Evolutionary conservation across 1,284 basidiomycete genomes (phyloP), one percentile per base, ranked within the genome.

Genomic region (Trametes polyzona): DNA sequence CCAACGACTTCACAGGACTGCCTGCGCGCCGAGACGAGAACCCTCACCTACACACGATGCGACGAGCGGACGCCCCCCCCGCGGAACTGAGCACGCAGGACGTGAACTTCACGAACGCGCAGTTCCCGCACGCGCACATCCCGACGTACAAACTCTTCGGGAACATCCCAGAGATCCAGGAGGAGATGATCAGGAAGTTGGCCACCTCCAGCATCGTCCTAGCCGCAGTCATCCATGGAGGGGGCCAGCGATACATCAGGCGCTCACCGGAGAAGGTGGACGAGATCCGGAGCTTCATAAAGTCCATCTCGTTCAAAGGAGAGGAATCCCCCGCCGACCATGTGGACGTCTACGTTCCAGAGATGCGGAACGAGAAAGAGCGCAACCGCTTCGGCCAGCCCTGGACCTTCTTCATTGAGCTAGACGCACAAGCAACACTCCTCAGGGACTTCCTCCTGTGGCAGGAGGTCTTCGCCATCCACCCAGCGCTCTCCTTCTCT

Each of bases 361-460:
- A 43, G 24, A 52, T 52, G 41, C 14, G 17, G 2, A 29, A 36
- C 40, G 21, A n/a, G 23, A 27, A 33, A 30, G 41, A 52, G 19
- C 33, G 40, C 9, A 56, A 56, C 42, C 40, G 29, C 17, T 56
- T 56, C 33, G 54, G 40, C 2, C 47, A 56, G 41, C 54, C 54
- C 9, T 50, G 47, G 47, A 46, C 54, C 17, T 56, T 27, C 33
- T 56, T 49, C 24, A 21, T 50, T 14, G 47, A 56, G 30, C 30
- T 56, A 12, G 40, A 21, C 9, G 19, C 16, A 1, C 19, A 19
- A 12, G 7, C 19, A 9, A 19, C 26, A 5, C 4, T 17, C 6
- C 47, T 56, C 33, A 26, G 47, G 23, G 27, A 39, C 11, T 56
- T 27, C 39, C 47, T 55, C 39, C 37, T 49, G 9, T 49, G 41